Conservation (phyloP, 257 asterid species). For the Scutellaria minor region DNA sequence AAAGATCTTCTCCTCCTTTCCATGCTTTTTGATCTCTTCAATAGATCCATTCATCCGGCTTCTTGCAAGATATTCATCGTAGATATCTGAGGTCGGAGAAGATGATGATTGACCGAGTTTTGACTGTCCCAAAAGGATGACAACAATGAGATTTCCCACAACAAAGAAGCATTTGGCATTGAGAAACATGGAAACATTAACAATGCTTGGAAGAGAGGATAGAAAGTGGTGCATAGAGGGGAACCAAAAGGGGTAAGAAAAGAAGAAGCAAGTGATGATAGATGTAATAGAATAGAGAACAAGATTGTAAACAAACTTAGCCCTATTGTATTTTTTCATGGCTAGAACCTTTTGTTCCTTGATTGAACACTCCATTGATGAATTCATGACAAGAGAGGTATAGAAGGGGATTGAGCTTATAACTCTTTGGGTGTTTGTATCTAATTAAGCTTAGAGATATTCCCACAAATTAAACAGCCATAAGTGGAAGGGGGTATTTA, state of each 20-base stretch:
- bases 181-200: slow-evolving; percentile 27
- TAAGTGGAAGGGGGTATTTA: slow-evolving; percentile 28
- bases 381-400: slow-evolving; percentile 8
- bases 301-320: slow-evolving; percentile 47
- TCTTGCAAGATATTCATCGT: slow-evolving; percentile 49
- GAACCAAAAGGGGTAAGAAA: slow-evolving; percentile 45
- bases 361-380: slow-evolving; percentile 50
- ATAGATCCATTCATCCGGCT: slow-evolving; percentile 23
- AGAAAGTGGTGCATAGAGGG: slow-evolving; percentile 32
- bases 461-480: slow-evolving; percentile 26
- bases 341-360: slow-evolving; percentile 45
- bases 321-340: slow-evolving; percentile 50
- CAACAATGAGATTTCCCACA: slow-evolving; percentile 46
- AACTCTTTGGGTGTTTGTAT: neutral
- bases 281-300: slow-evolving; percentile 60
- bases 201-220: slow-evolving; percentile 6
- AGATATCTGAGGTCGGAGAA: slow-evolving; percentile 38
- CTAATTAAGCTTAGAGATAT: neutral
- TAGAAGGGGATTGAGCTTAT: neutral
- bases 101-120: slow-evolving; percentile 27
- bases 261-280: slow-evolving; percentile 51
- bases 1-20: slow-evolving; percentile 17
- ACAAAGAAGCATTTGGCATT: slow-evolving; percentile 46
- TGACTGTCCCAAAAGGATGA: slow-evolving; percentile 46
- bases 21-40: neutral